Evolutionary conservation across 2,329 filamentous ascomycete species (phyloP).

Genomic region (Claviceps monticola): DNA sequence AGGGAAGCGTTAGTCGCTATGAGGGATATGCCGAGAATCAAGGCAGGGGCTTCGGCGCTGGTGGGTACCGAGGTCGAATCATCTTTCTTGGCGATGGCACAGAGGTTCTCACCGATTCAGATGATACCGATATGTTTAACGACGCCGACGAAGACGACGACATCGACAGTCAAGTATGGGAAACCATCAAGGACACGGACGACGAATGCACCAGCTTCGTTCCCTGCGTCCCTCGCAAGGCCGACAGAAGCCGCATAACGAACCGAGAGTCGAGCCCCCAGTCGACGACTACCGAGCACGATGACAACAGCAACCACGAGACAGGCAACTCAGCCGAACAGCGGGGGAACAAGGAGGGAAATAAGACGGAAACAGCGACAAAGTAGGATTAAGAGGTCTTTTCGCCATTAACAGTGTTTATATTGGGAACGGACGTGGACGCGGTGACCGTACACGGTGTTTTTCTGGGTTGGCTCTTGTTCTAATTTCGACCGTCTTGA

Average conservation of each 20-base stretch:
- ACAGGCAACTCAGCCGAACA: constrained; percentile 1
- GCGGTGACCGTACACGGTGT: not conserved
- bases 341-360: constrained; percentile 13
- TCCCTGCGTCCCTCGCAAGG: constrained; percentile 2
- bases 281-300: constrained; percentile 4
- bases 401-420: constrained; percentile 5
- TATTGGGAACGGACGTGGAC: not conserved
- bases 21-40: constrained; percentile 59
- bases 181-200: too few relatives aligned
- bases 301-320: not conserved
- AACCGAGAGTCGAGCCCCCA: constrained; percentile 7
- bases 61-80: constrained; percentile 69
- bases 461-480: constrained; percentile 3
- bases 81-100: constrained; percentile 93
- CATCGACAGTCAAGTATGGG: constrained; percentile 61
- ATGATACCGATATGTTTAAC: constrained; percentile 90
- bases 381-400: constrained; percentile 25
- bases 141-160: constrained; percentile 75
- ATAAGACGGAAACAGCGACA: constrained; percentile 12
- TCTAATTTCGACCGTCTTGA: constrained; percentile 3
- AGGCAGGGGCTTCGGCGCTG: constrained; percentile 46
- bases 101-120: constrained; percentile 76
- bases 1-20: constrained; percentile 66
- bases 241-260: constrained; percentile 7
- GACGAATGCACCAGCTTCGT: too few relatives aligned